Evolutionary conservation across 2,329 filamentous ascomycete genomes (phyloP).

Genomic region (Fusarium nematophilum): DNA sequence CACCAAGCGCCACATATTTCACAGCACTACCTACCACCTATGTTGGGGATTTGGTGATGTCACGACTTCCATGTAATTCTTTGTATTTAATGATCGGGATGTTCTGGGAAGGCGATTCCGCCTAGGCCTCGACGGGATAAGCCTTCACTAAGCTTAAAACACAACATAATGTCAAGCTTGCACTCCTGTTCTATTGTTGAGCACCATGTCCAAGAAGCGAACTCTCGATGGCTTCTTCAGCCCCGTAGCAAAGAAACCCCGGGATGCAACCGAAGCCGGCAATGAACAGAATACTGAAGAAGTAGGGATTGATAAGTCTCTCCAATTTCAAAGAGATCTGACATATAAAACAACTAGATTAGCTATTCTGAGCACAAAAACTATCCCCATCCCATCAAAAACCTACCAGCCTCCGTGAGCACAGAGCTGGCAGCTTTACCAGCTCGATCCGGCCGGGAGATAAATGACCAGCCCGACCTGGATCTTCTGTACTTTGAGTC

Average conservation of each 20-base stretch:
- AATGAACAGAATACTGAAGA: conserved; percentile 13
- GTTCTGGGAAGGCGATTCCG: no score
- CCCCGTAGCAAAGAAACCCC: conserved; percentile 40
- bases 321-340: not conserved
- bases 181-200: not conserved
- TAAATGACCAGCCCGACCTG: conserved; percentile 76
- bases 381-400: conserved; percentile 64
- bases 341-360: conserved; percentile 25
- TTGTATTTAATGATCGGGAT: no score
- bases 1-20: conserved; percentile 37
- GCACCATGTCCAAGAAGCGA: conserved; percentile 52
- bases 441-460: conserved; percentile 62
- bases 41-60: conserved; percentile 35
- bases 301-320: not conserved
- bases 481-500: conserved; percentile 82
- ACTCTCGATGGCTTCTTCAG: conserved; percentile 77
- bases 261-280: conserved; percentile 14
- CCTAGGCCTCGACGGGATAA: not conserved
- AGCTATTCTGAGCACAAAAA: conserved; percentile 54
- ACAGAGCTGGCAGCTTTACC: conserved; percentile 59
- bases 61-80: conserved; percentile 31
- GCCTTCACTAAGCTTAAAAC: not conserved
- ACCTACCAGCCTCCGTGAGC: conserved; percentile 54
- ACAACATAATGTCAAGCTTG: no score
- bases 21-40: not conserved